Base-by-base conservation (phyloP, 2,329 filamentous ascomycete genomes). In the Pyrenochaeta sp. region DNA sequence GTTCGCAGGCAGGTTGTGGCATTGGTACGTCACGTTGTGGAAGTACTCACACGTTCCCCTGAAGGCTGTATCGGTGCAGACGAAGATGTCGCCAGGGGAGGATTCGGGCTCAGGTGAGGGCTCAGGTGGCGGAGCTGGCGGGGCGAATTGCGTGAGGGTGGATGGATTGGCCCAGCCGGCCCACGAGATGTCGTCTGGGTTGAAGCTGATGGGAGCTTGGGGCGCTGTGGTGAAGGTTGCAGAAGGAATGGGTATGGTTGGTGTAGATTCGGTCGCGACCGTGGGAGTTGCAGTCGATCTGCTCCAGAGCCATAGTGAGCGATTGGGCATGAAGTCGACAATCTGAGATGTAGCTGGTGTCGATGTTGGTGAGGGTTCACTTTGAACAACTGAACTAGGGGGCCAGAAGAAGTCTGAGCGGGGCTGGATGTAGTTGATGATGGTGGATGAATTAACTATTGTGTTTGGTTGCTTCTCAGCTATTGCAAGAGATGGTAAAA, bases 11-110 rank as follows among this genome's bases (percentile, higher is more conserved):
- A 48, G 12, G 17, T 41, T 41, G n/a, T 17, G 10, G 18, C 45
- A 48, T 35, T 41, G 3, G 17, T 41, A 11, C 17, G 33, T 15
- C 18, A 14, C 36, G 9, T 11, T 6, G 17, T 36, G 33, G 17
- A 35, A 18, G n/a, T 29, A 21, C 18, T 51, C 32, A 35, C 49
- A 51, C 7, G 15, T 12, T 11, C 44, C 44, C n/a, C 31, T 47
- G 44, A 37, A 36, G 44, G 36, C 20, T 11, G 20, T 18, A 17
- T 31, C 44, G 20, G 41, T 41, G 49, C 49, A 51, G 35, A 45
- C 21, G 35, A 15, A 39, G 27, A 45, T 18, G 11, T 39, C 36
- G 49, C 49, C 49, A 2, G 45, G 36, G 6, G 45, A 39, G 10
- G 45, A 27, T 27, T 44, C 29, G 14, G 14, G 29, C 14, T 18